Conservation (phyloP, 208 protist species). For the Crithidia expoeki region DNA sequence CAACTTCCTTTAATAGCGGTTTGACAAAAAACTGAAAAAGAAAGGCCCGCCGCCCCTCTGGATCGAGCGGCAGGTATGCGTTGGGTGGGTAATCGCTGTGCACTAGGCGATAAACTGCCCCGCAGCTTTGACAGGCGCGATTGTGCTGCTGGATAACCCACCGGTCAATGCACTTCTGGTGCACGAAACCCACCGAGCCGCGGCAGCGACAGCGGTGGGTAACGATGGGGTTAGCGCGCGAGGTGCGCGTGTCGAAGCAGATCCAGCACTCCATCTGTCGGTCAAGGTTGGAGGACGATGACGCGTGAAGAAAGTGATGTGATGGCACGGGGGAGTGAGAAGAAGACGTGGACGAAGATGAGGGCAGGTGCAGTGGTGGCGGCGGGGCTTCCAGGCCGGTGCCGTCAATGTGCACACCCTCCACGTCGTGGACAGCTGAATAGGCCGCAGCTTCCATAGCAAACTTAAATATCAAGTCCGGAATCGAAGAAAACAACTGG, state of each 20-base stretch:
- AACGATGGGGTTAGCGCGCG: constrained; percentile 51
- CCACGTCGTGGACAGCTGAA: neutral
- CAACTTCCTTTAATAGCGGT: constrained; percentile 21
- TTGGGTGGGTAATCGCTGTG: constrained; percentile 31
- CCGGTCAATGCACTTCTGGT: constrained; percentile 69
- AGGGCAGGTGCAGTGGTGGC: neutral
- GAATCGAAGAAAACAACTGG: too few species aligned
- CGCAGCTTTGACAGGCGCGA: constrained; percentile 57
- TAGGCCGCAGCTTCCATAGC: neutral
- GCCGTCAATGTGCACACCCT: neutral
- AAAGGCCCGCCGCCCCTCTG: constrained; percentile 19
- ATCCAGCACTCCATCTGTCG: constrained; percentile 64
- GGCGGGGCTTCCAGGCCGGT: neutral
- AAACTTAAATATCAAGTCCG: too few species aligned
- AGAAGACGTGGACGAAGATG: neutral
- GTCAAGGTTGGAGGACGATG: neutral
- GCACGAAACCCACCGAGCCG: constrained; percentile 64
- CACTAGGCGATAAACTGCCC: constrained; percentile 46
- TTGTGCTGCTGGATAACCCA: constrained; percentile 69
- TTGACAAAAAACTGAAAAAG: constrained; percentile 16
- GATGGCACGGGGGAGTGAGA: neutral
- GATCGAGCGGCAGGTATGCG: constrained; percentile 19
- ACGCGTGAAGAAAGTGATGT: neutral
- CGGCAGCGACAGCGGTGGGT: constrained; percentile 58
- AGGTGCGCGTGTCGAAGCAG: constrained; percentile 49